Percentiles rank a stretch among this genome's conserved stretches.
Evolutionary conservation across 805 yeast species (phyloP).

Genomic region (Wickerhamiella spandovensis): DNA sequence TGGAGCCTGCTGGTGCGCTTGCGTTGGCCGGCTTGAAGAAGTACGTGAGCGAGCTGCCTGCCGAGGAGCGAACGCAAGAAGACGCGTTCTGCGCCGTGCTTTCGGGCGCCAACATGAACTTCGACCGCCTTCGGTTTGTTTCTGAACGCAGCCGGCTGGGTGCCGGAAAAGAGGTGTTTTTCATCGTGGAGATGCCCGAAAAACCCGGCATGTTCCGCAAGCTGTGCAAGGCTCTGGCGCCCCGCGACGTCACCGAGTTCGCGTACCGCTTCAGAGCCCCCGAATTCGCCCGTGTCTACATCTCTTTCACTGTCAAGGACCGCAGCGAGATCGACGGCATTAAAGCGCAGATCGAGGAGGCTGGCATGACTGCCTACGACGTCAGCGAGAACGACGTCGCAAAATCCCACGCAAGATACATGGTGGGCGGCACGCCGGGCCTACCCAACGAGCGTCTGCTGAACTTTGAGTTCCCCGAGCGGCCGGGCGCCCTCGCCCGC

Average conservation of each 20-base stretch:
- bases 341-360: conserved; percentile 39
- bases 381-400: conserved; percentile 90
- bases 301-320: conserved; percentile 71
- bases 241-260: conserved; percentile 88
- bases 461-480: conserved; percentile 90
- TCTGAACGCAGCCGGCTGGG: conserved; percentile 97
- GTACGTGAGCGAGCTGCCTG: conserved; percentile 41
- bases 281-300: conserved; percentile 60
- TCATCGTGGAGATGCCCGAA: conserved; percentile 85
- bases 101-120: conserved; percentile 97
- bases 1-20: conserved; percentile 96
- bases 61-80: conserved; percentile 45
- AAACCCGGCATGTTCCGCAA: conserved; percentile 77
- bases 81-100: conserved; percentile 72
- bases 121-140: conserved; percentile 88
- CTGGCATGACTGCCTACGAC: conserved; percentile 66
- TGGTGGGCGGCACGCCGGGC: conserved; percentile 81
- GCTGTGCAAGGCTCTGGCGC: conserved; percentile 65
- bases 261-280: conserved; percentile 58
- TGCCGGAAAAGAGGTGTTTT: conserved; percentile 91
- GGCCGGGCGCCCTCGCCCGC: conserved; percentile 83
- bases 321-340: conserved; percentile 62
- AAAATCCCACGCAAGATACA: conserved; percentile 87
- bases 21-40: conserved; percentile 89
- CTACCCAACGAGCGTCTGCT: conserved; percentile 64